Base-by-base conservation (phyloP, 768 basidiomycete genomes). In the Lepiota venenata region DNA sequence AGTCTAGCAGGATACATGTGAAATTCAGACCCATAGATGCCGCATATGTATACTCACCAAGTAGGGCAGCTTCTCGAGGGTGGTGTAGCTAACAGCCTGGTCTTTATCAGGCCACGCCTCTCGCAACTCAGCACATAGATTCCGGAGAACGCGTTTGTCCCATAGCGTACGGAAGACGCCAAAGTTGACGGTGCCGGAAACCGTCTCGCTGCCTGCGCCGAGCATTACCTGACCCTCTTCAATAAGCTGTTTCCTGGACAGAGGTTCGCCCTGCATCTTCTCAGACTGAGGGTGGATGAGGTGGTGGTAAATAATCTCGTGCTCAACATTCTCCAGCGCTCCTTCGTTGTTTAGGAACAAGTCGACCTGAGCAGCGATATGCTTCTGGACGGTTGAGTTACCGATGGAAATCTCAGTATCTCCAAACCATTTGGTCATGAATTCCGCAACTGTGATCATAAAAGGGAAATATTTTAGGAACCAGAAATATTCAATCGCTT, bases 21-120 rank as follows among this genome's bases (percentile, higher is more conserved):
- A 32, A 8, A 32, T 9, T 32, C 32, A 8, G 9, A 11, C 32
- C 2, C 10, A 32, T 8, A 32, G 32, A 14, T 16, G 47, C 20
- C 16, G 32, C 16, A 22, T 7, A 53, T 7, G 52, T 14, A 6
- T 2, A 58, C 70, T 27, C 44, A 74, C 71, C 39, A 74, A 60
- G 55, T 73, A 75, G 15, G 72, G 72, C 29, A 74, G 43, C 48
- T 65, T 69, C 52, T 75, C 71, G n/a, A 74, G 42, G 3, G 47
- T 55, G 39, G 69, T 66, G 37, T 66, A 69, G 3, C 56, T 41
- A n/a, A 69, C 51, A 2, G 55, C 50, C 14, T 49, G 44, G 14
- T 70, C 66, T 18, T 64, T 56, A 11, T 69, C 65, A 1, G 73
- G 73, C 71, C 72, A 75, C 4, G 66, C 68, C 21, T 58, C 55